phyloP scores from a whole-genome alignment of 306 rosid species.

The Cyamopsis tetragonoloba region DNA sequence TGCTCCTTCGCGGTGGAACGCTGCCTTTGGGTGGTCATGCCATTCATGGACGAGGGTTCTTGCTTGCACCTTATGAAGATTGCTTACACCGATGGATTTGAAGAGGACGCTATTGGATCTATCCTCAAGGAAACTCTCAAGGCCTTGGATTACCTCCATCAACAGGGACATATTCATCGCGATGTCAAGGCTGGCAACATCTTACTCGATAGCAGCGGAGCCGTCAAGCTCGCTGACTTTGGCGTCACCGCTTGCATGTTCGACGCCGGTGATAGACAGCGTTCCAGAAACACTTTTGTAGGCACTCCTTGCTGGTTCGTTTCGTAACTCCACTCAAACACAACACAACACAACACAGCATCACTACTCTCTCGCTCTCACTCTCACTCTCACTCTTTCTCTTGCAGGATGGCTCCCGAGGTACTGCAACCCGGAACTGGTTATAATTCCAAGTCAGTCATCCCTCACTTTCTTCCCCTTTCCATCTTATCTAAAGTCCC shows the following conservation, averaged over 20 bases:
- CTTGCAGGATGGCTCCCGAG: constrained; percentile 90
- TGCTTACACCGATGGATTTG: constrained; percentile 72
- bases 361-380: background rate
- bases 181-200: constrained; percentile 93
- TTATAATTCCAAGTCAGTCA: constrained; percentile 82
- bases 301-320: constrained; percentile 84
- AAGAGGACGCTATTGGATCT: constrained; percentile 67
- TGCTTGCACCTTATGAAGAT: constrained; percentile 84
- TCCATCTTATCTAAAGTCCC: no score
- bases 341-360: background rate
- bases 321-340: no score
- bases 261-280: constrained; percentile 78
- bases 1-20: constrained; percentile 80
- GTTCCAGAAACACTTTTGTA: constrained; percentile 73
- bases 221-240: constrained; percentile 78
- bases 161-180: constrained; percentile 78
- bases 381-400: no score
- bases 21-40: constrained; percentile 81
- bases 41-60: constrained; percentile 87
- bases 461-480: background rate
- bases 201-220: constrained; percentile 57
- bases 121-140: constrained; percentile 68
- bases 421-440: constrained; percentile 91
- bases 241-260: constrained; percentile 92
- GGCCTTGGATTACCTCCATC: constrained; percentile 79